Conservation (phyloP, 2,329 filamentous ascomycete species). For the Apiospora marii region DNA sequence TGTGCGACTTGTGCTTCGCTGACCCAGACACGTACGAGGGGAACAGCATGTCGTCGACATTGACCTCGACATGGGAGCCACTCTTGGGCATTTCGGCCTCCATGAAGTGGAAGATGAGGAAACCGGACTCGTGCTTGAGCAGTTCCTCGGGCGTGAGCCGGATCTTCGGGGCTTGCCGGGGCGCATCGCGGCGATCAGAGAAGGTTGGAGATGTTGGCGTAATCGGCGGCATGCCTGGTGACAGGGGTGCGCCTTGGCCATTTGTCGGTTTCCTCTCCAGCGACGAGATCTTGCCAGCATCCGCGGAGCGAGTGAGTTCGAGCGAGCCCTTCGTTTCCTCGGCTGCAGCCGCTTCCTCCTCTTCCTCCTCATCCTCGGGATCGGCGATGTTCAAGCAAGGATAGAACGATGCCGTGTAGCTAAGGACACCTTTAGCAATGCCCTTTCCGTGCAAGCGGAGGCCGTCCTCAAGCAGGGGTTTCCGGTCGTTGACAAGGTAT, state of each 20-base stretch:
- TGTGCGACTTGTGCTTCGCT: slow-evolving; percentile 71
- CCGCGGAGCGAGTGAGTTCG: slow-evolving; percentile 44
- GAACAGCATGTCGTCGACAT: slow-evolving; percentile 95
- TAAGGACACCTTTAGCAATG: slow-evolving; percentile 78
- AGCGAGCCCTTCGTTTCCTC: slow-evolving; percentile 48
- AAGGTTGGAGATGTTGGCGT: slow-evolving; percentile 49
- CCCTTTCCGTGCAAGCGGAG: slow-evolving; percentile 78
- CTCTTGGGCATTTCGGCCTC: slow-evolving; percentile 83
- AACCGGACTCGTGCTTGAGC: slow-evolving; percentile 84
- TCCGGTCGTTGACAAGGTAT: slow-evolving; percentile 80
- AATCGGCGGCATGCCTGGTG: slow-evolving; percentile 48
- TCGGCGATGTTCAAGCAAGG: slow-evolving; percentile 88
- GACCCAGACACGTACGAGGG: slow-evolving; percentile 85
- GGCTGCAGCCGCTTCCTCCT: slow-evolving; percentile 44
- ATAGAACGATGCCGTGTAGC: slow-evolving; percentile 88
- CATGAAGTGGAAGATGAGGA: slow-evolving; percentile 93
- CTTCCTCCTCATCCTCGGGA: slow-evolving; percentile 82
- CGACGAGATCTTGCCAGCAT: slow-evolving; percentile 55
- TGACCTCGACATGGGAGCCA: slow-evolving; percentile 81
- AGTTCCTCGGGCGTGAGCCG: slow-evolving; percentile 82
- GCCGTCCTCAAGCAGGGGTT: slow-evolving; percentile 70
- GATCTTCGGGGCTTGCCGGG: slow-evolving; percentile 74
- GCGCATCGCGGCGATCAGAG: slow-evolving; percentile 54
- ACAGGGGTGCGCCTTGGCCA: slow-evolving; percentile 36
- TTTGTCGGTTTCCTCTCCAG: slow-evolving; percentile 42